Evolutionary conservation across 1,284 basidiomycete genomes (phyloP).

Genomic region (Rhodotorula sp.): DNA sequence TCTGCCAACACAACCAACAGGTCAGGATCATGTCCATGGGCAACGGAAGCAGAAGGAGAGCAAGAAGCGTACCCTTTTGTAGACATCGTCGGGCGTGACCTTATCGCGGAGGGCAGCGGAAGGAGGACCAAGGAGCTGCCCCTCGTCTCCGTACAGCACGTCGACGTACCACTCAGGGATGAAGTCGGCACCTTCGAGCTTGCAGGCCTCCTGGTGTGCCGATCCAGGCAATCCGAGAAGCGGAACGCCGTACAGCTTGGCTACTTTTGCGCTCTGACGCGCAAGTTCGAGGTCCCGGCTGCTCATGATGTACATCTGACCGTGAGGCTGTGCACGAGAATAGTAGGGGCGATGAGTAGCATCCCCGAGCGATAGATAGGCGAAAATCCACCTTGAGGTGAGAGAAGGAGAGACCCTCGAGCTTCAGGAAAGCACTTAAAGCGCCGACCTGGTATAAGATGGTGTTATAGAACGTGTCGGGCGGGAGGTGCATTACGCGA

Average conservation of each 20-base stretch:
- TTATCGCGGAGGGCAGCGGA: conserved; percentile 57
- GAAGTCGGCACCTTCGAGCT: conserved; percentile 60
- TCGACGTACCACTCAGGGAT: conserved; percentile 60
- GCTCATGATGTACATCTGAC: conserved; percentile 49
- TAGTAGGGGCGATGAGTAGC: no score
- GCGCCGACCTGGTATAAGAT: conserved; percentile 65
- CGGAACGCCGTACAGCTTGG: conserved; percentile 59
- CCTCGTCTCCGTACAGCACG: conserved; percentile 59
- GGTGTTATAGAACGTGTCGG: conserved; percentile 62
- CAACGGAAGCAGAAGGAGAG: background rate
- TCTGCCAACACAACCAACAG: conserved; percentile 47
- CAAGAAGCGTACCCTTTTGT: conserved; percentile 53
- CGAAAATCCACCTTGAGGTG: conserved; percentile 54
- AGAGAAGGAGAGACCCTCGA: conserved; percentile 57
- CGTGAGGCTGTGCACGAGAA: conserved; percentile 53
- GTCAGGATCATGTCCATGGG: background rate
- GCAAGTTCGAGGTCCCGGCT: conserved; percentile 60
- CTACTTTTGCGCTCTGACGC: conserved; percentile 58
- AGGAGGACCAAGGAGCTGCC: conserved; percentile 47
- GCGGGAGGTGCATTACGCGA: conserved; percentile 63
- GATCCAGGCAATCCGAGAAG: conserved; percentile 65
- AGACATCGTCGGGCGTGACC: conserved; percentile 53
- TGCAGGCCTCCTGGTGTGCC: conserved; percentile 60
- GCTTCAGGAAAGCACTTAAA: conserved; percentile 59
- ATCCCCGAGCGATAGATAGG: no score